A percentile compares a stretch with the other conserved stretches of the same genome.
Conservation (phyloP, 768 basidiomycete genomes). For the Mycena rebaudengoi region DNA sequence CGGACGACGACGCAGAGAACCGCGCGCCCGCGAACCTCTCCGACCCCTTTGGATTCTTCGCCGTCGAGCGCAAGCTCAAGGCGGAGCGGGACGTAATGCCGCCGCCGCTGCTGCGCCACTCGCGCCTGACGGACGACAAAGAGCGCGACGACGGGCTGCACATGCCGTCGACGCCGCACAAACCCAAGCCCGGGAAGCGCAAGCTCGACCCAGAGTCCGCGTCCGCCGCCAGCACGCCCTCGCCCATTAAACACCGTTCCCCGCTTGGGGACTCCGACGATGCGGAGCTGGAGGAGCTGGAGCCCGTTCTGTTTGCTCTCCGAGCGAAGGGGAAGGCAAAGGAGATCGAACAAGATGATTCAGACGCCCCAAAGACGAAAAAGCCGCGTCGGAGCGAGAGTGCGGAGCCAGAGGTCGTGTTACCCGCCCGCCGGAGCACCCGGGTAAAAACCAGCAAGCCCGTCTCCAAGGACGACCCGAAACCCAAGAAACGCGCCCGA, state of each 20-base stretch:
- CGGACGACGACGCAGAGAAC: slow-evolving; percentile 23
- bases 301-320: slow-evolving; percentile 15
- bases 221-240: slow-evolving; percentile 45
- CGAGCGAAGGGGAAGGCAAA: slow-evolving; percentile 13
- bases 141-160: slow-evolving; percentile 23
- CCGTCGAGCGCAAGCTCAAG: slow-evolving; percentile 60
- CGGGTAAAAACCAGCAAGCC: background rate
- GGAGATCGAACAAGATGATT: no score
- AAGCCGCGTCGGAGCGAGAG: slow-evolving; percentile 7
- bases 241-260: slow-evolving; percentile 39
- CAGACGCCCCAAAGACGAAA: slow-evolving; percentile 22
- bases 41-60: slow-evolving; percentile 68
- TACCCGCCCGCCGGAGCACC: slow-evolving; percentile 13
- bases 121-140: slow-evolving; percentile 23
- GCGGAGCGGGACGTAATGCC: slow-evolving; percentile 42
- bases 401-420: slow-evolving; percentile 10
- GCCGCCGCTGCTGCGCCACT: slow-evolving; percentile 22
- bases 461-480: slow-evolving; percentile 1
- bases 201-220: slow-evolving; percentile 42
- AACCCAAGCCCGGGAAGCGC: slow-evolving; percentile 38
- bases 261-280: background rate
- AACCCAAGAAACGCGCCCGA: slow-evolving; percentile 14
- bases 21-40: slow-evolving; percentile 36
- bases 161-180: slow-evolving; percentile 46
- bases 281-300: background rate